These are phyloP conservation scores for Penicillium bovifimosum DNA, from an alignment of 495 filamentous ascomycete genomes.

Conservation along the genomic window DNA sequence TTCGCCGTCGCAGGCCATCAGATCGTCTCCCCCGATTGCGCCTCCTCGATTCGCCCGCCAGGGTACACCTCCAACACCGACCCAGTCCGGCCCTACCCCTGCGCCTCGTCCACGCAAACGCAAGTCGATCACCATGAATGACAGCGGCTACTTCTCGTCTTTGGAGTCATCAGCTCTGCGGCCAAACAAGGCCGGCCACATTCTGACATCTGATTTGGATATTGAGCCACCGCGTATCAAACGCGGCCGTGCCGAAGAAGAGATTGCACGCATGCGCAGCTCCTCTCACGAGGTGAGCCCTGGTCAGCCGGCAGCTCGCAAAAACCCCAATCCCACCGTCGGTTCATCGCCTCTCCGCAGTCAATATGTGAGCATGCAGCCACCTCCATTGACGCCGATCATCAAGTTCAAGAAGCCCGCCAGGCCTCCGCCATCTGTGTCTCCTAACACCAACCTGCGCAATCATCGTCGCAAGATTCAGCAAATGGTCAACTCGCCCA, in stretches of 20 bases:
- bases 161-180: conserved; percentile 90
- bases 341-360: conserved; percentile 57
- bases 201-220: conserved; percentile 65
- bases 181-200: conserved; percentile 53
- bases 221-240: conserved; percentile 73
- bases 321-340: conserved; percentile 38
- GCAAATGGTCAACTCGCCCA: conserved; percentile 83
- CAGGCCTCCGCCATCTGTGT: conserved; percentile 79
- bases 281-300: conserved; percentile 88
- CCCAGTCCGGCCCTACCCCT: conserved; percentile 48
- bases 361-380: conserved; percentile 55
- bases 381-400: conserved; percentile 79
- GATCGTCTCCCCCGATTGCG: conserved; percentile 85
- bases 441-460: conserved; percentile 90
- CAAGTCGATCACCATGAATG: conserved; percentile 73
- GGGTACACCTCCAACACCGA: conserved; percentile 70
- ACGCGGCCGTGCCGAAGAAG: conserved; percentile 86
- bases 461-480: conserved; percentile 84
- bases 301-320: conserved; percentile 51
- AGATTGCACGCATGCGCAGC: conserved; percentile 87
- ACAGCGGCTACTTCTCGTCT: conserved; percentile 96
- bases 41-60: conserved; percentile 56
- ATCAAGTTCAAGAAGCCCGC: conserved; percentile 78
- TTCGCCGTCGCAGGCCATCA: conserved; percentile 59
- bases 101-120: conserved; percentile 60